Evolutionary conservation across 768 basidiomycete species (phyloP).

Genomic region (Pisolithus microcarpus): DNA sequence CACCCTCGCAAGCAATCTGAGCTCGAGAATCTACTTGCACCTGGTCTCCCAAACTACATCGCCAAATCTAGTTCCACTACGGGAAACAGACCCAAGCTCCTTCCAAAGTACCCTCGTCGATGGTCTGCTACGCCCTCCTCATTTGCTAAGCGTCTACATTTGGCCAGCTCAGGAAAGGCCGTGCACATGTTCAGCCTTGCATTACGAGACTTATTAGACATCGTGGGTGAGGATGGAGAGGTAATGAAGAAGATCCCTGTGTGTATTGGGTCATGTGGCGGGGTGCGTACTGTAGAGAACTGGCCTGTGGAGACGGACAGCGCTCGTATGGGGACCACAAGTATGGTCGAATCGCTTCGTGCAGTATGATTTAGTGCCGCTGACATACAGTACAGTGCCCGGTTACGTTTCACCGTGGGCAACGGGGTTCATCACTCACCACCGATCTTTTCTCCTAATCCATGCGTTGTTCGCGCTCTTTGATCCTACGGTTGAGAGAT

Average conservation of each 20-base stretch:
- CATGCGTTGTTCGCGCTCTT: slow-evolving; percentile 14
- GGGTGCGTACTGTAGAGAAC: background rate
- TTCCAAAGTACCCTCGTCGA: slow-evolving; percentile 6
- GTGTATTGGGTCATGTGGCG: background rate
- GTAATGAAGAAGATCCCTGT: background rate
- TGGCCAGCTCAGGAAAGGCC: background rate
- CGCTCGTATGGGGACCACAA: background rate
- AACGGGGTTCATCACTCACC: slow-evolving; percentile 6
- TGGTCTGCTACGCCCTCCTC: too few relatives aligned
- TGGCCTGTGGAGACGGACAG: background rate
- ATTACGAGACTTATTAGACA: background rate
- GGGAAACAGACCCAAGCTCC: slow-evolving; percentile 4
- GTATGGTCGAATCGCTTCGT: background rate
- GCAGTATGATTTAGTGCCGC: too few relatives aligned
- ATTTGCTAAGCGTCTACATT: too few relatives aligned
- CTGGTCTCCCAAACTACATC: background rate
- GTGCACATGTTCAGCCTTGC: too few relatives aligned
- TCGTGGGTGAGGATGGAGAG: background rate
- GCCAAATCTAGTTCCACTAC: slow-evolving; percentile 1
- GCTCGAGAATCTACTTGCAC: slow-evolving; percentile 3
- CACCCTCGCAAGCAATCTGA: background rate
- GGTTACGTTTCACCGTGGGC: slow-evolving; percentile 7
- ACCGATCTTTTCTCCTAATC: slow-evolving; percentile 10
- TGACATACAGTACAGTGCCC: too few relatives aligned
- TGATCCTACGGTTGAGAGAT: slow-evolving; percentile 4